Evolutionary conservation across 768 basidiomycete species (phyloP).

Genomic region (Lentinula aciculospora): DNA sequence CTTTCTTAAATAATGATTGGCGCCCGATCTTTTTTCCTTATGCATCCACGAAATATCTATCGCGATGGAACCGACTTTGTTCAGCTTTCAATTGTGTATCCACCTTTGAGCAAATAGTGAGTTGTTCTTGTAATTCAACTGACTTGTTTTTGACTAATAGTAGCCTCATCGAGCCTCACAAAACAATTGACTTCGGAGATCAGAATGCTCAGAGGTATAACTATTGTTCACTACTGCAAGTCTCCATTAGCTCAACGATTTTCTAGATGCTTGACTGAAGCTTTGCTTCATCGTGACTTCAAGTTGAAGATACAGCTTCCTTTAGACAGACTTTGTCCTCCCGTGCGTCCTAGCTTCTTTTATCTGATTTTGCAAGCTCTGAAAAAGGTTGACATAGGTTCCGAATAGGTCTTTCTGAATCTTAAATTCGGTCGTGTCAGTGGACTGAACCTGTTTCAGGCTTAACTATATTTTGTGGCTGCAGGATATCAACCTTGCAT

Average conservation of each 20-base stretch:
- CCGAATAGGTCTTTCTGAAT: constrained; percentile 54
- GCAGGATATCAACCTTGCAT: constrained; percentile 54
- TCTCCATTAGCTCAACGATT: constrained; percentile 6
- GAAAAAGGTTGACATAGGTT: constrained; percentile 35
- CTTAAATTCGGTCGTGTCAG: background rate
- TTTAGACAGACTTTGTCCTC: constrained; percentile 76
- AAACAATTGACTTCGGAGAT: constrained; percentile 72
- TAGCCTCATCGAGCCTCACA: constrained; percentile 18
- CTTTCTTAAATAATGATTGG: too few species aligned
- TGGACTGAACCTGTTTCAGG: constrained; percentile 28
- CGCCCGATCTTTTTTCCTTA: too few species aligned
- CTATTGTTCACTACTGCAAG: background rate
- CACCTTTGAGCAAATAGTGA: constrained; percentile 51
- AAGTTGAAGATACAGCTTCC: constrained; percentile 56
- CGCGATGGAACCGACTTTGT: constrained; percentile 46
- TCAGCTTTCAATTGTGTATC: constrained; percentile 49
- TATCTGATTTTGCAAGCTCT: background rate
- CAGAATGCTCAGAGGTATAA: constrained; percentile 61
- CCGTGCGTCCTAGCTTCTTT: constrained; percentile 42
- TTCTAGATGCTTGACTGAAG: constrained; percentile 69
- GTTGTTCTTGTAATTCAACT: constrained; percentile 11
- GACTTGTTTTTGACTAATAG: background rate
- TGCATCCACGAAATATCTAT: constrained; percentile 41
- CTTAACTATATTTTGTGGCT: constrained; percentile 87
- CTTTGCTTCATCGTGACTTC: constrained; percentile 74